Percentiles rank a stretch among this genome's conserved stretches.
Evolutionary conservation across 2,329 filamentous ascomycete genomes (phyloP).

Genomic region (Fusarium nematophilum): DNA sequence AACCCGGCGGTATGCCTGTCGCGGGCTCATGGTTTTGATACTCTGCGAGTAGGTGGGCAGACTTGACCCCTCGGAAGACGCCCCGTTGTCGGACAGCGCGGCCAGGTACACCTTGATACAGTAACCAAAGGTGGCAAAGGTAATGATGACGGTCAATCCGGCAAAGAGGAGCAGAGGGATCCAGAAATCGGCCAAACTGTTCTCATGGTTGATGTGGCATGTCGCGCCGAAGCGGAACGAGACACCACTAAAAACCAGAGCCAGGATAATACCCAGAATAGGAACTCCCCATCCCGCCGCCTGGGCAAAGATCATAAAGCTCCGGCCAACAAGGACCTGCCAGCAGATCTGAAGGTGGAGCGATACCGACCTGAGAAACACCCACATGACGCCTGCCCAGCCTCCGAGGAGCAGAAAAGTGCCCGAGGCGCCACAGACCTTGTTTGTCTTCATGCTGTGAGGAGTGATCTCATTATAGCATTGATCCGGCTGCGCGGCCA

Average conservation of each 20-base stretch:
- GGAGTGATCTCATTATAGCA: slow-evolving; percentile 94
- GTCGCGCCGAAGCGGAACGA: slow-evolving; percentile 93
- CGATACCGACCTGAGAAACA: slow-evolving; percentile 88
- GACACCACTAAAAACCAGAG: slow-evolving; percentile 87
- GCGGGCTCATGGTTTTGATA: slow-evolving; percentile 80
- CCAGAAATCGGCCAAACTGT: slow-evolving; percentile 89
- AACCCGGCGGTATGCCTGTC: slow-evolving; percentile 88
- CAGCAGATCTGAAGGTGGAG: slow-evolving; percentile 98
- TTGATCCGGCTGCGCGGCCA: slow-evolving; percentile 80
- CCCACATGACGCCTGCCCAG: slow-evolving; percentile 87
- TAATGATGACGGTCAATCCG: slow-evolving; percentile 79
- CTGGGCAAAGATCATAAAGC: slow-evolving; percentile 89
- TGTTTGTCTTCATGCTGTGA: slow-evolving; percentile 86
- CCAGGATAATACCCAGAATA: slow-evolving; percentile 77
- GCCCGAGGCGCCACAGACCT: slow-evolving; percentile 89
- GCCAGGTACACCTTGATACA: slow-evolving; percentile 95
- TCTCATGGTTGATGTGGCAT: slow-evolving; percentile 92
- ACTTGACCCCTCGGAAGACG: slow-evolving; percentile 76
- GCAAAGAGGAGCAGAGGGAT: slow-evolving; percentile 86
- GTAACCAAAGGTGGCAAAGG: slow-evolving; percentile 88
- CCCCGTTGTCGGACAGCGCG: slow-evolving; percentile 79
- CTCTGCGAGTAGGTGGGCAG: slow-evolving; percentile 79
- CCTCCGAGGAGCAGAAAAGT: slow-evolving; percentile 88
- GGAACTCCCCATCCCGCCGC: slow-evolving; percentile 87
- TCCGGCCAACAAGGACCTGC: slow-evolving; percentile 88